Evolutionary conservation across 2,329 filamentous ascomycete species (phyloP).

Genomic region (Venturiaceae sp.): DNA sequence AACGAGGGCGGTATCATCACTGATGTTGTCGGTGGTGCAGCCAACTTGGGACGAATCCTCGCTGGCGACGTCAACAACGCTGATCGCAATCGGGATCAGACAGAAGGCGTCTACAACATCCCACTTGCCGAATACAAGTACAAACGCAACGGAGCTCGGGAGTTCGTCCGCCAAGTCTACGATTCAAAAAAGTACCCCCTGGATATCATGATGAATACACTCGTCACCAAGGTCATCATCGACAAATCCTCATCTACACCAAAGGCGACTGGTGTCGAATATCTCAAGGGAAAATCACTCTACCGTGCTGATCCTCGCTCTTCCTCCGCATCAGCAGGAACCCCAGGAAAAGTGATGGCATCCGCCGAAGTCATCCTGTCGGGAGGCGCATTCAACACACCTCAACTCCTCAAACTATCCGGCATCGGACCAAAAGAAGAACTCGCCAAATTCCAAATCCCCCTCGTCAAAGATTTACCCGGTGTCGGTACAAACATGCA

Average conservation of each 20-base stretch:
- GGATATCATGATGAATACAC: conserved; percentile 13
- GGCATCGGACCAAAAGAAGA: conserved; percentile 48
- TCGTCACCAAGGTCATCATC: conserved; percentile 38
- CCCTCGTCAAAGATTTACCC: conserved; percentile 18
- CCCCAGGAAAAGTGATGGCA: background rate
- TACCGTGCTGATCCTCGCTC: conserved; percentile 30
- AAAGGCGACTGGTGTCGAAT: conserved; percentile 33
- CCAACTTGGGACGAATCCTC: background rate
- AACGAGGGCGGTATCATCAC: background rate
- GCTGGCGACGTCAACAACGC: background rate
- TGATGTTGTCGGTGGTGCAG: background rate
- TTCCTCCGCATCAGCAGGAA: conserved; percentile 21
- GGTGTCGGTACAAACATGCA: conserved; percentile 57
- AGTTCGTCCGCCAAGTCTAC: background rate
- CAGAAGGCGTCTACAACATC: background rate
- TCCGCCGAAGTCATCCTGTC: conserved; percentile 34
- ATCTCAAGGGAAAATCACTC: conserved; percentile 29
- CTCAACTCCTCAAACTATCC: conserved; percentile 54
- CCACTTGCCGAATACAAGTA: background rate
- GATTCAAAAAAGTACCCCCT: background rate
- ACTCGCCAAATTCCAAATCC: conserved; percentile 24
- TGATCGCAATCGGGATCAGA: background rate
- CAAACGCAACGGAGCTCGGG: background rate
- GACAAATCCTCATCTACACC: conserved; percentile 18
- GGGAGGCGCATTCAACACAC: conserved; percentile 52